phyloP scores from a whole-genome alignment of 208 protist genomes.

The Trypanosoma rangeli region DNA sequence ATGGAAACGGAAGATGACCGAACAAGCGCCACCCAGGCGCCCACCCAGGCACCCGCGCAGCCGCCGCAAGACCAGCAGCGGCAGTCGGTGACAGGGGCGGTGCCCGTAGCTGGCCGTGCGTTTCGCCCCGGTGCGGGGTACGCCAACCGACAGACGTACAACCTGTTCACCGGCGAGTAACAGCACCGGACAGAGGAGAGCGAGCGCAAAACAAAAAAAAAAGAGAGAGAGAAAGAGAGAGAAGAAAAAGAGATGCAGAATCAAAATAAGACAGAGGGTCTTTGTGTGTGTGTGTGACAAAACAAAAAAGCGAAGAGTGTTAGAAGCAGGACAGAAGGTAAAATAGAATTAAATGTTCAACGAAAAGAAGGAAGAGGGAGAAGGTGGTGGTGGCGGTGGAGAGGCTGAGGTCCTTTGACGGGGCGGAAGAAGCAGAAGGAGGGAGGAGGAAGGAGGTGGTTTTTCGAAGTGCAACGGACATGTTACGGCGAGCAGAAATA shows the following conservation, averaged over 20 bases:
- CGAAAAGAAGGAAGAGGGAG: neutral
- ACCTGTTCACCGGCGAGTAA: conserved; percentile 84
- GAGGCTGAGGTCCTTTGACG: too few species aligned
- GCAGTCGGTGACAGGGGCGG: neutral
- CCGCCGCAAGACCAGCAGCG: neutral
- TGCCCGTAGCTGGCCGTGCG: conserved; percentile 40
- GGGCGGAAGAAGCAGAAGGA: too few species aligned
- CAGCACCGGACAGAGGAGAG: neutral
- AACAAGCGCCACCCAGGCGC: too few species aligned
- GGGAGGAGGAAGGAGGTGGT: too few species aligned
- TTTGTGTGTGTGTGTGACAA: too few species aligned
- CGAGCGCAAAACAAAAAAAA: neutral
- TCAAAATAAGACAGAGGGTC: neutral
- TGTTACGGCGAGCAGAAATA: too few species aligned
- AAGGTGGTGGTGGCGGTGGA: neutral
- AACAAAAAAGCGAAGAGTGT: neutral
- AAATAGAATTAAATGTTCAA: neutral
- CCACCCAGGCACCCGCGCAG: neutral
- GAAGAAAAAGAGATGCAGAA: neutral
- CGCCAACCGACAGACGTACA: conserved; percentile 85
- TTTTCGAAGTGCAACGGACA: too few species aligned
- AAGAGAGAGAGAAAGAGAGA: neutral
- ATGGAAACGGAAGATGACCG: conserved; percentile 14
- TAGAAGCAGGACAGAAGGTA: neutral
- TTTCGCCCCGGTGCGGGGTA: conserved; percentile 71